Evolutionary conservation across 2,329 filamentous ascomycete genomes (phyloP), one percentile per base, ranked within the genome.

Genomic region (Colletotrichum agaves): DNA sequence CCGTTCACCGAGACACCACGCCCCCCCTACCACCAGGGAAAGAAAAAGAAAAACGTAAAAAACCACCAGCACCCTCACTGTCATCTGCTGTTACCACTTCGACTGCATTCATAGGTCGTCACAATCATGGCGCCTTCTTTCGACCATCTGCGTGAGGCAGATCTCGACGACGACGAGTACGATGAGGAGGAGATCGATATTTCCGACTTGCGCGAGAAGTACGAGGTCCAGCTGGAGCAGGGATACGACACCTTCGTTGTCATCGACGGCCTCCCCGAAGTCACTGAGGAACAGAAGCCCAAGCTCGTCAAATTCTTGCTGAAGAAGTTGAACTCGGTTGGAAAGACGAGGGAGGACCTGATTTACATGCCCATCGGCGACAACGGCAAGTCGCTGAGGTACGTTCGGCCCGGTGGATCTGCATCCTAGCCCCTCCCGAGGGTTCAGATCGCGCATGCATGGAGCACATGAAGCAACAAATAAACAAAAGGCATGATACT

Each of bases 241-340:
- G 96, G 96, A 67, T 91, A 98, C 75, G 96, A 99, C 79, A 92
- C 94, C 71, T 99, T 99, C 77, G 92, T 99, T 72, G 94, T 98
- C 70, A 88, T 98, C 78, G 96, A 99, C 80, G 96, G 96, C 72
- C 89, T 99, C 47, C 96, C 96, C 72, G 84, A 91, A 71, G 95
- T 99, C 72, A 93, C 86, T 67, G 93, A 94, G 79, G 95, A 96
- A 56, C 94, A 92, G 85, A 95, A 94, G 84, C 89, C 92, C 69
- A 98, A 97, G 86, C 89, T 99, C 70, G 86, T 97, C 81, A 98
- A 98, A 83, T 98, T 98, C 82, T 85, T 99, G 82, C 84, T 97
- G 80, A 93, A 94, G 84, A 98, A 97, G 85, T 85, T 99, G 75
- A 94, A 91, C 82, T 85, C 89, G 69, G 93, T 94, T 71, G 96